phyloP scores from a whole-genome alignment of 441 rosid genomes.

The Gossypium trilobum region DNA sequence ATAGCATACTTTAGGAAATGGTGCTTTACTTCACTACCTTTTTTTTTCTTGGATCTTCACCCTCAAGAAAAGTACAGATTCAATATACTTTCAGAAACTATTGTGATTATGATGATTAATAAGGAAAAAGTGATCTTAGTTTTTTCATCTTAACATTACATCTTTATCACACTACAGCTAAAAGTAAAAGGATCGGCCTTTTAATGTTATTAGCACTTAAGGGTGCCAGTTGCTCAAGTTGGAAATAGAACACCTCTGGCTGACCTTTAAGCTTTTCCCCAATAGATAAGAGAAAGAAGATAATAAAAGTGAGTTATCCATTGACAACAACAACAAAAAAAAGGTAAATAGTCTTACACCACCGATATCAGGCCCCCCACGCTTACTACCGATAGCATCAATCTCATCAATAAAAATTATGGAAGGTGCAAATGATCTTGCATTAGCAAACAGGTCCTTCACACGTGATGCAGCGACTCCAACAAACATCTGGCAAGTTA shows the following conservation, averaged over 20 bases:
- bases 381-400: slow-evolving; percentile 96
- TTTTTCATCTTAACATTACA: neutral
- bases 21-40: neutral
- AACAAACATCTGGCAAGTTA: slow-evolving; percentile 73
- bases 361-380: slow-evolving; percentile 96
- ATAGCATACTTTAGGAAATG: neutral
- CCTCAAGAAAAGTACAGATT: neutral
- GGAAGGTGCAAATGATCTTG: slow-evolving; percentile 89
- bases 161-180: neutral
- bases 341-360: slow-evolving; percentile 52
- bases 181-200: neutral
- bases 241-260: neutral
- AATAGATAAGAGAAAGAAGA: neutral
- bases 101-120: neutral
- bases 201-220: neutral
- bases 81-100: neutral
- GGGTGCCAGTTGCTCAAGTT: neutral
- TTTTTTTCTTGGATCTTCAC: neutral
- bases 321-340: neutral
- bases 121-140: neutral
- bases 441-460: slow-evolving; percentile 84
- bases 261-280: neutral
- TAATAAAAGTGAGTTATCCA: neutral
- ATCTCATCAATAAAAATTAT: slow-evolving; percentile 94
- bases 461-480: slow-evolving; percentile 99